Evolutionary conservation across 352 stramenopile species (phyloP).

Genomic region (Peronosclerospora sorghi): DNA sequence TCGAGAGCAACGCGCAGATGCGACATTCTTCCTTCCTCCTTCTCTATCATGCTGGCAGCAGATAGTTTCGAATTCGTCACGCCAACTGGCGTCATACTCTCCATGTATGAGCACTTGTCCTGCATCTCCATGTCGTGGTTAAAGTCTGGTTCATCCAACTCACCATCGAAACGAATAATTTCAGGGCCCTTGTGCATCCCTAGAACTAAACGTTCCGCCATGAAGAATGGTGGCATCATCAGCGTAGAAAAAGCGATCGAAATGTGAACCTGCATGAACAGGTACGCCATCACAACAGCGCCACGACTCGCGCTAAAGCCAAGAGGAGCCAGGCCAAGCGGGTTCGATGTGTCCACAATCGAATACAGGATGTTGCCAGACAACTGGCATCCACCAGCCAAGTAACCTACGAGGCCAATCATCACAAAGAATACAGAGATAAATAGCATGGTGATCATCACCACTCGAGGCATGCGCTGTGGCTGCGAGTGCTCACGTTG

Average conservation of each 20-base stretch:
- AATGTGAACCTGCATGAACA: conserved; percentile 52
- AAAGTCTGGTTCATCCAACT: conserved; percentile 12
- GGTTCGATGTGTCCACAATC: conserved; percentile 20
- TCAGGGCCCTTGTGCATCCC: conserved; percentile 31
- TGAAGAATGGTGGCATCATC: conserved; percentile 37
- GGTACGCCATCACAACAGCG: conserved; percentile 28
- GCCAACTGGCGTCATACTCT: conserved; percentile 22
- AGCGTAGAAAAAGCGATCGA: conserved; percentile 43
- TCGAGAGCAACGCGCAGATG: conserved; percentile 26
- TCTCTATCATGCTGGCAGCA: conserved; percentile 12
- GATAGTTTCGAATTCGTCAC: conserved; percentile 9
- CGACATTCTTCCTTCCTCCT: conserved; percentile 18
- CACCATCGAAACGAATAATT: conserved; percentile 14
- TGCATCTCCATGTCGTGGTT: conserved; percentile 22
- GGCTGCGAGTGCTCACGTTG: conserved; percentile 41
- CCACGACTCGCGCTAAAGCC: conserved; percentile 30
- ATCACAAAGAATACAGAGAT: conserved; percentile 31
- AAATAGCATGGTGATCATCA: conserved; percentile 26
- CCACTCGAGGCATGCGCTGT: conserved; percentile 32
- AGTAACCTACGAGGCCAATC: conserved; percentile 25
- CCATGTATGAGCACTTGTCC: conserved; percentile 14
- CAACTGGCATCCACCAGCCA: conserved; percentile 35
- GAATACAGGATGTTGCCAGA: conserved; percentile 45
- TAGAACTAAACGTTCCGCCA: conserved; percentile 33
- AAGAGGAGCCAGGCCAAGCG: conserved; percentile 4